phyloP scores from a whole-genome alignment of 768 basidiomycete genomes.

The Suillus weaverae region DNA sequence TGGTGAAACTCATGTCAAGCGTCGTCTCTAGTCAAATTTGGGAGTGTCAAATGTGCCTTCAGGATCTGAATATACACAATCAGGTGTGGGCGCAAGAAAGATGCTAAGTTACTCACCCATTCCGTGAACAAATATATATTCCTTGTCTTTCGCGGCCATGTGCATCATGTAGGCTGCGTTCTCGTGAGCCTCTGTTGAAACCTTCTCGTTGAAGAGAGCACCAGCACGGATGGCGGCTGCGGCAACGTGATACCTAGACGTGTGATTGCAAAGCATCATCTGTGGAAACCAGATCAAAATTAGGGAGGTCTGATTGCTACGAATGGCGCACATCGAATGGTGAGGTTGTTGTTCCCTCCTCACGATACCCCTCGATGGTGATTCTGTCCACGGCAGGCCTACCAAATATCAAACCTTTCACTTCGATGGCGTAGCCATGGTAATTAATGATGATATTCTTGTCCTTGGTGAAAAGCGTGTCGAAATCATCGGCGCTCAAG shows the following conservation, averaged over 20 bases:
- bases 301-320: background rate
- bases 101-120: constrained; percentile 41
- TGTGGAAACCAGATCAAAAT: constrained; percentile 23
- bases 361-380: constrained; percentile 62
- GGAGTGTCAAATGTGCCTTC: constrained; percentile 47
- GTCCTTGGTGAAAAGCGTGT: constrained; percentile 70
- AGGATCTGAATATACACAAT: constrained; percentile 27
- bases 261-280: constrained; percentile 76
- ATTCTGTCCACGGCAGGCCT: constrained; percentile 50
- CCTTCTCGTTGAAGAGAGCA: constrained; percentile 48
- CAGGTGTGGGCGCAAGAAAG: background rate
- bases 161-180: constrained; percentile 59
- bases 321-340: constrained; percentile 63
- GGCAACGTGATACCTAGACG: constrained; percentile 68
- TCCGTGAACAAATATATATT: constrained; percentile 60
- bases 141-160: constrained; percentile 56
- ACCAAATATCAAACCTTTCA: constrained; percentile 65
- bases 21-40: constrained; percentile 29
- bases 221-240: constrained; percentile 58
- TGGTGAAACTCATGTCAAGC: background rate
- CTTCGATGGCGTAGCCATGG: constrained; percentile 77
- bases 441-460: constrained; percentile 78
- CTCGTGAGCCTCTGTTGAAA: constrained; percentile 60
- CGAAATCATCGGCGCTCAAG: constrained; percentile 59
- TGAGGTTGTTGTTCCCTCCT: constrained; percentile 80